Conservation (phyloP, 169 alveolate species). For the Plasmodium gaboni region DNA sequence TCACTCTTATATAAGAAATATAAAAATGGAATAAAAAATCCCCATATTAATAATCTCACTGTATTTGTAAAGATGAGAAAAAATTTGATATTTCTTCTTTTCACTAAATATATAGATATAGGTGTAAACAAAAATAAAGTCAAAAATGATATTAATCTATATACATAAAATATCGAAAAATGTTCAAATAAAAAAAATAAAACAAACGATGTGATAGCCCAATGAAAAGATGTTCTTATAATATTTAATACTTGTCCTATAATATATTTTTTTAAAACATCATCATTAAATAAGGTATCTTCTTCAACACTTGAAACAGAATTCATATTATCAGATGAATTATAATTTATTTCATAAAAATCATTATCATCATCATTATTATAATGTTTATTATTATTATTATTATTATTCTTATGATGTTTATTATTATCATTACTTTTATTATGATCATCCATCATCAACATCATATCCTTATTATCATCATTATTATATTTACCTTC, state of each 20-base stretch:
- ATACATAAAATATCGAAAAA: slow-evolving; percentile 52
- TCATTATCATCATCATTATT: slow-evolving; percentile 9
- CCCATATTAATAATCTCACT: slow-evolving; percentile 41
- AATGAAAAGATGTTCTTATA: slow-evolving; percentile 67
- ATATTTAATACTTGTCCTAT: slow-evolving; percentile 51
- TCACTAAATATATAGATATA: slow-evolving; percentile 49
- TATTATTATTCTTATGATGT: slow-evolving; percentile 31
- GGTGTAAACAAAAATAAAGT: slow-evolving; percentile 56
- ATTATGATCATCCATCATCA: too few species aligned
- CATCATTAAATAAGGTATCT: slow-evolving; percentile 45
- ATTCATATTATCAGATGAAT: slow-evolving; percentile 49
- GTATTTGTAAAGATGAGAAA: slow-evolving; percentile 49
- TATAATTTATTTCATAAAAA: slow-evolving; percentile 64
- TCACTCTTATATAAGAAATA: slow-evolving; percentile 31
- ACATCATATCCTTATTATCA: background rate
- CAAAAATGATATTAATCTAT: slow-evolving; percentile 36
- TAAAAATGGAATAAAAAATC: slow-evolving; percentile 29
- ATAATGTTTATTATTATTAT: background rate
- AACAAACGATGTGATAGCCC: slow-evolving; percentile 55
- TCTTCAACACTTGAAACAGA: slow-evolving; percentile 62
- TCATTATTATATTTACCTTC: slow-evolving; percentile 15
- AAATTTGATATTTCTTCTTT: slow-evolving; percentile 15
- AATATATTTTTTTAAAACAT: slow-evolving; percentile 45
- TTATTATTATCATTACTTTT: background rate
- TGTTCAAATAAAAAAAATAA: slow-evolving; percentile 51